Base-by-base conservation (phyloP, 192 early-diverging fungal species). In the Linnemannia hyalina region DNA sequence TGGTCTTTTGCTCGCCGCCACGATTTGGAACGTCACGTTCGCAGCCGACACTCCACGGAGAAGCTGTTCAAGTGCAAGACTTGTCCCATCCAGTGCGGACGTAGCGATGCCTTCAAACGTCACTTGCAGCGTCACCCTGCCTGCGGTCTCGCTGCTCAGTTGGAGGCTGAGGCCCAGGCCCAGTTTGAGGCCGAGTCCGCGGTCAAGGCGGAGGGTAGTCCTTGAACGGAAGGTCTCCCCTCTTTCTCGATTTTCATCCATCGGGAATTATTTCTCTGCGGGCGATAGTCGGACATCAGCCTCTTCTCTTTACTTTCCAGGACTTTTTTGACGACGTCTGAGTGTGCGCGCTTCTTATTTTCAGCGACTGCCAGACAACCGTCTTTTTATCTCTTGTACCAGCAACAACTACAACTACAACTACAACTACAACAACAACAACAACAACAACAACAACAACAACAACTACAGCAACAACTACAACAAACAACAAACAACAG, bases 11-110 rank as follows among this genome's bases (percentile, higher is more conserved):
- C 84, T 1, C 74, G 84, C 29, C 84, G 84, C 29, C 84, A 86
- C 18, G 84, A 86, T 55, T 65, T 86, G 36, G 84, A 86, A 42
- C 84, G 84, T 38, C 84, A 86, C 47, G 72, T 80, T 38, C 69
- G 75, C 10, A 81, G 79, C 44, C 70, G 79, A 4, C 84, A 86
- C 54, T 77, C 77, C 26, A 15, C 49, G 16, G 72, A 74, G 44
- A 86, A 86, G 80, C 70, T 73, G 60, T 86, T 81, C 80, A 57
- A 77, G 54, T 86, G 84, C 68, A 70, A 68, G 54, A 80, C 32
- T 54, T 86, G 84, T 42, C 79, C 79, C 8, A 47, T 76, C n/a
- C 76, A 81, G 42, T 86, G 84, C 68, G 84, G 84, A 7, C 70
- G 84, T 38, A 77, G 40, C 52, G 84, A 86, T 70, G 78, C 84